These are phyloP conservation scores for Plasmodium falciparum DNA, from an alignment of 169 alveolate species.

Conservation along the genomic window DNA sequence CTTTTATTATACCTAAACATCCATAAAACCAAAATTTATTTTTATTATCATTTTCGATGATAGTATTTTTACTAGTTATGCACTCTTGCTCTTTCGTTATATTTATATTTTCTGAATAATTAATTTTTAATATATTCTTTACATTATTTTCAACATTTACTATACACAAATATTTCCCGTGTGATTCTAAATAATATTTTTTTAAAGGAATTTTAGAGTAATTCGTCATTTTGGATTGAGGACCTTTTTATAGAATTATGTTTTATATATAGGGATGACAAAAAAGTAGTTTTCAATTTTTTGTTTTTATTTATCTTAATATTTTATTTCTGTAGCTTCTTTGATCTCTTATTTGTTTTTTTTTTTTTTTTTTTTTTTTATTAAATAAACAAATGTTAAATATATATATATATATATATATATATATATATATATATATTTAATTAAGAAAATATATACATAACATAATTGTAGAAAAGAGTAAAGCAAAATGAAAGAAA, in stretches of 20 bases:
- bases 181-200: constrained; percentile 60
- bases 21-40: constrained; percentile 64
- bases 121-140: constrained; percentile 46
- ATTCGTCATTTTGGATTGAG: constrained; percentile 17
- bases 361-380: too few relatives aligned
- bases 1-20: constrained; percentile 63
- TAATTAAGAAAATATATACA: too few relatives aligned
- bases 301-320: too few relatives aligned
- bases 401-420: too few relatives aligned
- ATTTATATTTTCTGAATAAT: constrained; percentile 22
- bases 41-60: constrained; percentile 39
- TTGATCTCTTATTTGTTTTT: too few relatives aligned
- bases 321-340: too few relatives aligned
- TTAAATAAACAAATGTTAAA: too few relatives aligned
- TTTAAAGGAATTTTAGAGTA: constrained; percentile 9
- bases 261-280: too few relatives aligned
- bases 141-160: constrained; percentile 56
- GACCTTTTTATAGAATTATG: not conserved
- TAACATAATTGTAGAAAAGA: too few relatives aligned
- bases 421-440: too few relatives aligned
- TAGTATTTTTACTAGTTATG: not conserved
- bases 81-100: constrained; percentile 38
- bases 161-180: constrained; percentile 23
- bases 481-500: too few relatives aligned
- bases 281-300: too few relatives aligned